Evolutionary conservation across 148 eudicot species (phyloP).

Genomic region (Silene conica): DNA sequence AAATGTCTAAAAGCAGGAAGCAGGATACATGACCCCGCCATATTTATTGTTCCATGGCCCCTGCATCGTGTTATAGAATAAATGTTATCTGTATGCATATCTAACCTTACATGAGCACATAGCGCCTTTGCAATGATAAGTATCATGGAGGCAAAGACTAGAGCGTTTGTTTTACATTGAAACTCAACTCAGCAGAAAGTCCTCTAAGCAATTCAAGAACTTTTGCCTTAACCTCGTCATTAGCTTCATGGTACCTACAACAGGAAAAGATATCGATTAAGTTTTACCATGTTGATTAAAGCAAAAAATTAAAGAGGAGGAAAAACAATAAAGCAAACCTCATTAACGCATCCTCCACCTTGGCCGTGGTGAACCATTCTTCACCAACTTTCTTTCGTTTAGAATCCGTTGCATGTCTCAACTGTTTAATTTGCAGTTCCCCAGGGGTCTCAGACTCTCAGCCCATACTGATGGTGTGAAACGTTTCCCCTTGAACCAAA

Average conservation of each 20-base stretch:
- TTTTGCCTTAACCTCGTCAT: slow-evolving; percentile 64
- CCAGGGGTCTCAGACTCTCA: slow-evolving; percentile 80
- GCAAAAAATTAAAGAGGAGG: neutral
- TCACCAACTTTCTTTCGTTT: slow-evolving; percentile 94
- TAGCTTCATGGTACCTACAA: slow-evolving; percentile 84
- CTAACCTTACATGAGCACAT: slow-evolving; percentile 91
- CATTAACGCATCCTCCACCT: slow-evolving; percentile 79
- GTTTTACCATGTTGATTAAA: slow-evolving; percentile 2
- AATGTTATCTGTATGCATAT: neutral
- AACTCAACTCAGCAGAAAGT: slow-evolving; percentile 75
- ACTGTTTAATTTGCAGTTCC: slow-evolving; percentile 84
- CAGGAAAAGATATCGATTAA: slow-evolving; percentile 8
- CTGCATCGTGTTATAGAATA: neutral
- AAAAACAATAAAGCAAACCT: slow-evolving; percentile 44
- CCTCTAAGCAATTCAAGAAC: slow-evolving; percentile 76
- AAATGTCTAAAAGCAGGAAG: neutral
- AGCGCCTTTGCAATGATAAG: slow-evolving; percentile 93
- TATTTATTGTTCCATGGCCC: neutral
- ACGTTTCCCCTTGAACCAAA: slow-evolving; percentile 96
- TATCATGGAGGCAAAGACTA: slow-evolving; percentile 86
- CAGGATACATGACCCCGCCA: neutral
- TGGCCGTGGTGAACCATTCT: slow-evolving; percentile 89
- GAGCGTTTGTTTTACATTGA: slow-evolving; percentile 68
- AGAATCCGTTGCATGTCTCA: slow-evolving; percentile 77
- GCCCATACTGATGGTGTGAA: slow-evolving; percentile 85